Percentiles rank a stretch among this genome's conserved stretches.
Conservation (phyloP, 2,329 filamentous ascomycete species). For the Claviceps spartinae region DNA sequence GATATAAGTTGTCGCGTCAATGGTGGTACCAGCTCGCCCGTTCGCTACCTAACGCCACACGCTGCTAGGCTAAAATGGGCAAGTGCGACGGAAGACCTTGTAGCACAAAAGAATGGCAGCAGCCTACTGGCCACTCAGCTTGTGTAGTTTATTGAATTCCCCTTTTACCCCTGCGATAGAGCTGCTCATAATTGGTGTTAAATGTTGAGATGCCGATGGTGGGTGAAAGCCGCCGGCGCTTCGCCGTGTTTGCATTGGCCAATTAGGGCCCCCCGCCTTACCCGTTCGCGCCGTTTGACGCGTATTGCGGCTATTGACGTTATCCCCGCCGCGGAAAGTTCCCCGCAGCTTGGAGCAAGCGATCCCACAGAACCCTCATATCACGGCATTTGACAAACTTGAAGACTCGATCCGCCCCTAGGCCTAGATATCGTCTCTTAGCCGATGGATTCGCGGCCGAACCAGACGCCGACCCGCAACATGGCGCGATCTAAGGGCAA, state of each 20-base stretch:
- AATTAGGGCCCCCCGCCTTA: not conserved
- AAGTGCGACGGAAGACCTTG: not conserved
- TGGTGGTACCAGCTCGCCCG: not conserved
- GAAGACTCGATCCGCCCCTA: constrained; percentile 4
- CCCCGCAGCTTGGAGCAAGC: constrained; percentile 1
- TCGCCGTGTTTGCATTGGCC: not conserved
- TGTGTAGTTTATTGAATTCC: too few relatives aligned
- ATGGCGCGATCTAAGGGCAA: constrained; percentile 12
- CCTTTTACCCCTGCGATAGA: too few relatives aligned
- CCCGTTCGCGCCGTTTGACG: not conserved
- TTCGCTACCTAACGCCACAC: too few relatives aligned
- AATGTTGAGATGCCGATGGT: not conserved
- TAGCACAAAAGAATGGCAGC: too few relatives aligned
- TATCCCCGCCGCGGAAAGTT: constrained; percentile 1
- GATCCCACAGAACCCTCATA: not conserved
- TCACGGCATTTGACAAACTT: constrained; percentile 7
- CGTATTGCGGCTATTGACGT: constrained; percentile 6
- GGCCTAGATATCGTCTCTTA: not conserved
- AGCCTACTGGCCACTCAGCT: too few relatives aligned
- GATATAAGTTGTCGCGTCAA: not conserved
- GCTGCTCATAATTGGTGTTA: not conserved
- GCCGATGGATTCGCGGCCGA: constrained; percentile 8
- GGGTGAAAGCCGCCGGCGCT: not conserved
- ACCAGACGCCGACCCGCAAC: constrained; percentile 8
- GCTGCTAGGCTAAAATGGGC: not conserved